These are phyloP conservation scores for Cytospora paraplurivora DNA, from an alignment of 2,329 filamentous ascomycete genomes.

Conservation along the genomic window DNA sequence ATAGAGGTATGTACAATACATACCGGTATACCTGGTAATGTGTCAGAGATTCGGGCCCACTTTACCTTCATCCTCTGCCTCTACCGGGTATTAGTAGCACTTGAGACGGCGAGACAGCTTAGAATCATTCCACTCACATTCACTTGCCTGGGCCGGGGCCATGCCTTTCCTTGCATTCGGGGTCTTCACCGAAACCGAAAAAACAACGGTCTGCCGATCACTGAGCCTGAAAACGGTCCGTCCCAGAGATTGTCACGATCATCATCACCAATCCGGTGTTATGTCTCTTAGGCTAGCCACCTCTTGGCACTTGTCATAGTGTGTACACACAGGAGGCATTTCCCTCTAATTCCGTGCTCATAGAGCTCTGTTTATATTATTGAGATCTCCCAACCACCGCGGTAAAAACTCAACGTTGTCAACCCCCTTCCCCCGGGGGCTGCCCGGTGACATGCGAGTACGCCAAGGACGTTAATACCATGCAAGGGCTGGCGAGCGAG, in stretches of 20 bases:
- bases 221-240: neutral
- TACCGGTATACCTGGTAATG: too few relatives aligned
- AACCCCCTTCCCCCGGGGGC: too few relatives aligned
- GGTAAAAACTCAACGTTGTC: slow-evolving; percentile 5
- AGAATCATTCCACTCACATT: neutral
- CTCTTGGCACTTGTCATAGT: neutral
- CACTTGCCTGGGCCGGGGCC: neutral
- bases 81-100: too few relatives aligned
- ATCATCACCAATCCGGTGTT: slow-evolving; percentile 1
- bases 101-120: neutral
- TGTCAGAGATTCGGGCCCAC: too few relatives aligned
- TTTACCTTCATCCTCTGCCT: too few relatives aligned
- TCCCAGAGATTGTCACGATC: neutral
- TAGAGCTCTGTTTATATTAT: slow-evolving; percentile 1
- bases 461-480: too few relatives aligned
- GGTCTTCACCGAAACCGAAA: neutral
- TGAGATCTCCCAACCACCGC: slow-evolving; percentile 4
- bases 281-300: neutral
- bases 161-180: neutral
- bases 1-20: too few relatives aligned
- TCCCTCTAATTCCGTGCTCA: too few relatives aligned
- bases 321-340: too few relatives aligned
- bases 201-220: neutral
- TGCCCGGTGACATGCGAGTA: too few relatives aligned
- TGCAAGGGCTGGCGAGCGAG: too few relatives aligned